phyloP scores from a whole-genome alignment of 129 eudicot genomes.

The Chrysanthemum lavandulifolium region DNA sequence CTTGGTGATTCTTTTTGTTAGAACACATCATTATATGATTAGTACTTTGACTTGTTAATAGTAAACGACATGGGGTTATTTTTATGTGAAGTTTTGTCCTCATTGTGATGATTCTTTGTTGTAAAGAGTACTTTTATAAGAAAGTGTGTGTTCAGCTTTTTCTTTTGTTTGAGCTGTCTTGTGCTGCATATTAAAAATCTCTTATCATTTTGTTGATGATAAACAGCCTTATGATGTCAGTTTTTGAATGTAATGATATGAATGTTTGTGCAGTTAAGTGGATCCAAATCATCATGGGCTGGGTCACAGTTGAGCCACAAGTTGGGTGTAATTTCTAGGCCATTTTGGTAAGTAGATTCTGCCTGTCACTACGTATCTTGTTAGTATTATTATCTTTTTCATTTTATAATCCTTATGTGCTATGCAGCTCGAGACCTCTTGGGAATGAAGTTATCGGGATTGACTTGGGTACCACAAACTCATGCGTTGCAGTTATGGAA shows the following conservation, averaged over 20 bases:
- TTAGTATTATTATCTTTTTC: background rate
- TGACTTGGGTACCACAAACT: conserved; percentile 32
- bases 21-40: background rate
- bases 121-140: background rate
- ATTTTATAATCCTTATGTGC: background rate
- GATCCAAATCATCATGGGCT: conserved; percentile 46
- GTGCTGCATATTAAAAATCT: background rate
- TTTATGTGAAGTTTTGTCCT: too few species aligned
- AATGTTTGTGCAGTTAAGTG: conserved; percentile 47
- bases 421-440: conserved; percentile 25
- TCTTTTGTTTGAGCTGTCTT: background rate
- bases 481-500: conserved; percentile 30
- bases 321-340: conserved; percentile 60
- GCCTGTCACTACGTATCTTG: background rate
- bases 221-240: background rate
- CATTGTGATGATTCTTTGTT: background rate
- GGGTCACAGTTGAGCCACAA: conserved; percentile 38
- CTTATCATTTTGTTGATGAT: background rate
- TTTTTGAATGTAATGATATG: background rate
- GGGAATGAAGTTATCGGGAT: conserved; percentile 30
- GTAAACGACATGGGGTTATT: too few species aligned
- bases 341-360: conserved; percentile 56
- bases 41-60: background rate
- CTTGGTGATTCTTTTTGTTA: background rate
- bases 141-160: too few species aligned